phyloP scores from a whole-genome alignment of 2,329 filamentous ascomycete genomes.

The Xenosphaeropsis pyriputrescens region DNA sequence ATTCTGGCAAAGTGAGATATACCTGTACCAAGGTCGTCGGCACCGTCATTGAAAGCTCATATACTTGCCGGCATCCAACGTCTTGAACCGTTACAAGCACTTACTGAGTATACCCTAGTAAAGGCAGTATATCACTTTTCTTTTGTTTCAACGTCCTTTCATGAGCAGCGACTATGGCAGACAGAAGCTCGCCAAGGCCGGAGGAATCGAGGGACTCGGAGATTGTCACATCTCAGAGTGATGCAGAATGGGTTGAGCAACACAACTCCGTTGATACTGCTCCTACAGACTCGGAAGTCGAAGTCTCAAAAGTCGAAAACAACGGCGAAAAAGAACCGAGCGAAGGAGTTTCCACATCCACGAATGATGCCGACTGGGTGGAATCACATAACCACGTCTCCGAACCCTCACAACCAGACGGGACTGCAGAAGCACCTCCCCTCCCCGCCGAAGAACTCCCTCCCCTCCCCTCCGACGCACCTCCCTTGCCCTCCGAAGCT shows the following conservation, averaged over 20 bases:
- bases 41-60: too few relatives aligned
- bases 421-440: constrained; percentile 18
- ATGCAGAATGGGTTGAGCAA: not conserved
- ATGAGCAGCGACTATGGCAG: not conserved
- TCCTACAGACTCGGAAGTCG: not conserved
- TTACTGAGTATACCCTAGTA: too few relatives aligned
- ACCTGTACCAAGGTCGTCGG: not conserved
- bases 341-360: not conserved
- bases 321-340: constrained; percentile 23
- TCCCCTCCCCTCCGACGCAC: constrained; percentile 18
- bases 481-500: constrained; percentile 29
- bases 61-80: too few relatives aligned
- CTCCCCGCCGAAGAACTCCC: constrained; percentile 11
- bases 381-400: not conserved
- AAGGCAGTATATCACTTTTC: too few relatives aligned
- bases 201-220: not conserved
- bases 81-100: too few relatives aligned
- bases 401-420: not conserved
- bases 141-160: too few relatives aligned
- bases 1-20: not conserved
- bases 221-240: not conserved
- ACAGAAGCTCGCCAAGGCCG: not conserved
- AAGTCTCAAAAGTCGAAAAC: constrained; percentile 11
- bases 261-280: not conserved
- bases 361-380: not conserved